Evolutionary conservation across 345 rosid genomes (phyloP).

Genomic region (Hypericum androsaemum): DNA sequence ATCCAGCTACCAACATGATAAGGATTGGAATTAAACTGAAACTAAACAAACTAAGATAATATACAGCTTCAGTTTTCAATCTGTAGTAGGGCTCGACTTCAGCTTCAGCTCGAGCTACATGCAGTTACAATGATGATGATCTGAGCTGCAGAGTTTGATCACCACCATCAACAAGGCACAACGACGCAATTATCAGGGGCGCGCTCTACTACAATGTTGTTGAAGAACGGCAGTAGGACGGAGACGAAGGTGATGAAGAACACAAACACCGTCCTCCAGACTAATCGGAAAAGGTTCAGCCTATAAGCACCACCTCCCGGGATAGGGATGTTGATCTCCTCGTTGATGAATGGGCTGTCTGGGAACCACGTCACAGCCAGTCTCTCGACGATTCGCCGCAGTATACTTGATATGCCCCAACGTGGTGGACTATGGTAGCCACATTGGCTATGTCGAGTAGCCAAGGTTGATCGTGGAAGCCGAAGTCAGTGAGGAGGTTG

Average conservation of each 20-base stretch:
- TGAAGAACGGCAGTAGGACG: conserved; percentile 1
- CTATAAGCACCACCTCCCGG: background rate
- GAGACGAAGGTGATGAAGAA: background rate
- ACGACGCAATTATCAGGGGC: too few species aligned
- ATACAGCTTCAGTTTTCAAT: too few species aligned
- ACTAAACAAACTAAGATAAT: too few species aligned
- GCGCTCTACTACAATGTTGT: conserved; percentile 1
- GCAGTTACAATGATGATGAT: too few species aligned
- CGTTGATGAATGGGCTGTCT: background rate
- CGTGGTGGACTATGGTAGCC: conserved; percentile 1
- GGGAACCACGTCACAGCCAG: background rate
- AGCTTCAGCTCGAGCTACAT: too few species aligned
- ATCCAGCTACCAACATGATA: too few species aligned
- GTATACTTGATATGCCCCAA: conserved; percentile 1
- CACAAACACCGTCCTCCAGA: conserved; percentile 1
- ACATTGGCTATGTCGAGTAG: conserved; percentile 2
- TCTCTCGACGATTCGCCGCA: background rate
- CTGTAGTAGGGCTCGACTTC: too few species aligned
- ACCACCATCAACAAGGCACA: too few species aligned
- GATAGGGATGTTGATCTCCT: conserved; percentile 2
- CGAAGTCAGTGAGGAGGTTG: conserved; percentile 1
- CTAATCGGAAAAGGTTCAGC: background rate
- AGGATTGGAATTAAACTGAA: too few species aligned
- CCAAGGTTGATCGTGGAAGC: background rate
- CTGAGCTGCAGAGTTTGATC: too few species aligned